Evolutionary conservation across 1,284 basidiomycete genomes (phyloP).

Genomic region (Laetiporus sulphureus): DNA sequence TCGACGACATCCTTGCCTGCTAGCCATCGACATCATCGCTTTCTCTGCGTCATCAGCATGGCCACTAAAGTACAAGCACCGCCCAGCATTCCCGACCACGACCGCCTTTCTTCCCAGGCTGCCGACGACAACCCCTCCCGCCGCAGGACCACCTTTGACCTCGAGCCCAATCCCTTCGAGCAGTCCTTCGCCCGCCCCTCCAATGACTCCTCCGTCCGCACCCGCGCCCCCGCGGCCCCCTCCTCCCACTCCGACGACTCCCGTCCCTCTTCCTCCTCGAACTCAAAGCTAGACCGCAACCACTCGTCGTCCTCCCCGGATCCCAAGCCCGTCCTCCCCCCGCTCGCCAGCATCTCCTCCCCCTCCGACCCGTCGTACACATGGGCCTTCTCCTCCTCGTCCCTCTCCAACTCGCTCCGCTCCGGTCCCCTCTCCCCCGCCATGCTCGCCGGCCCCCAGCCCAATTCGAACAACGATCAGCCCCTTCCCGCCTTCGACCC

Average conservation of each 20-base stretch:
- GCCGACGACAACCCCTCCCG: slow-evolving; percentile 6
- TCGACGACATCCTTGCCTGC: slow-evolving; percentile 19
- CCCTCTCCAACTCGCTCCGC: slow-evolving; percentile 71
- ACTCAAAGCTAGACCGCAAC: slow-evolving; percentile 21
- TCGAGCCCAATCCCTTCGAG: slow-evolving; percentile 96
- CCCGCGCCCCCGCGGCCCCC: slow-evolving; percentile 34
- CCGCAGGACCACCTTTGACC: slow-evolving; percentile 64
- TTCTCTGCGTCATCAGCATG: slow-evolving; percentile 6
- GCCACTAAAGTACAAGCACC: slow-evolving; percentile 7
- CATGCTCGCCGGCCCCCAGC: slow-evolving; percentile 86
- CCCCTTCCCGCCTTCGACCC: slow-evolving; percentile 57
- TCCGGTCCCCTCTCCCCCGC: slow-evolving; percentile 91
- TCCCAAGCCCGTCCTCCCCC: slow-evolving; percentile 70
- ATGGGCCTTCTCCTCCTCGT: slow-evolving; percentile 60
- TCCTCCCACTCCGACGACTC: slow-evolving; percentile 35
- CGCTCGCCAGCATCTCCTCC: slow-evolving; percentile 79
- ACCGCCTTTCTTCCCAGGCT: slow-evolving; percentile 4
- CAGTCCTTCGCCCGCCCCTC: slow-evolving; percentile 73
- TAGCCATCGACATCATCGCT: slow-evolving; percentile 13
- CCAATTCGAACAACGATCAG: slow-evolving; percentile 26
- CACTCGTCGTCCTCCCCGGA: slow-evolving; percentile 17
- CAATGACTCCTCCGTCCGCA: slow-evolving; percentile 39
- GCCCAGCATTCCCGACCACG: slow-evolving; percentile 6
- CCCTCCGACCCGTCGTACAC: slow-evolving; percentile 73
- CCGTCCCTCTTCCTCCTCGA: slow-evolving; percentile 17